Evolutionary conservation across 2,329 filamentous ascomycete genomes (phyloP).

Genomic region (Penicillium sp.): DNA sequence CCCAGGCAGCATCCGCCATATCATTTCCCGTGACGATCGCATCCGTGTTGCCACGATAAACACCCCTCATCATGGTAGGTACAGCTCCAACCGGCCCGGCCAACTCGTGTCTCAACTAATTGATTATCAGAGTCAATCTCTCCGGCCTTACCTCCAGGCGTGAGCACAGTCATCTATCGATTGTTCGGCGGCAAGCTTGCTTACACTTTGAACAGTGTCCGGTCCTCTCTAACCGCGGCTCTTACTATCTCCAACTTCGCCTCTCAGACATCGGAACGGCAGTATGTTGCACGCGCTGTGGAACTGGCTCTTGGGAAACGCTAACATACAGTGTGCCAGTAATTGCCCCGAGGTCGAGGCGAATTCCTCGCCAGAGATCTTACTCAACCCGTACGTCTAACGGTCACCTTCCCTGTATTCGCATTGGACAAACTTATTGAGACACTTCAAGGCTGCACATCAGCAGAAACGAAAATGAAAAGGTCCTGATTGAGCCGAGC

Average conservation of each 20-base stretch:
- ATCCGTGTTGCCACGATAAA: not conserved
- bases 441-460: constrained; percentile 57
- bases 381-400: constrained; percentile 66
- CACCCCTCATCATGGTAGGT: constrained; percentile 30
- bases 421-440: constrained; percentile 6
- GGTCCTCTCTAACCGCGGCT: constrained; percentile 87
- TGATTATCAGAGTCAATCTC: constrained; percentile 19
- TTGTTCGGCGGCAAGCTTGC: constrained; percentile 57
- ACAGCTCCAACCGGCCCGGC: constrained; percentile 3
- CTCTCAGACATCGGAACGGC: constrained; percentile 90
- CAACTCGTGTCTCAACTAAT: constrained; percentile 2
- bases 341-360: constrained; percentile 98
- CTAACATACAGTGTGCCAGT: constrained; percentile 41
- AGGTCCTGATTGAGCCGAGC: constrained; percentile 90
- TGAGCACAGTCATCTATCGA: constrained; percentile 59
- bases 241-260: constrained; percentile 95
- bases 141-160: constrained; percentile 44
- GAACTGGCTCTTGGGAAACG: not conserved
- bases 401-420: not conserved
- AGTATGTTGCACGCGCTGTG: constrained; percentile 3
- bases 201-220: constrained; percentile 90
- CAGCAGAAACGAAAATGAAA: constrained; percentile 94
- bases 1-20: not conserved
- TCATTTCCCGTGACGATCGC: not conserved
- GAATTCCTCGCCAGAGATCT: constrained; percentile 72